Evolutionary conservation across 2,329 filamentous ascomycete species (phyloP).

Genomic region (Nemania bipapillata): DNA sequence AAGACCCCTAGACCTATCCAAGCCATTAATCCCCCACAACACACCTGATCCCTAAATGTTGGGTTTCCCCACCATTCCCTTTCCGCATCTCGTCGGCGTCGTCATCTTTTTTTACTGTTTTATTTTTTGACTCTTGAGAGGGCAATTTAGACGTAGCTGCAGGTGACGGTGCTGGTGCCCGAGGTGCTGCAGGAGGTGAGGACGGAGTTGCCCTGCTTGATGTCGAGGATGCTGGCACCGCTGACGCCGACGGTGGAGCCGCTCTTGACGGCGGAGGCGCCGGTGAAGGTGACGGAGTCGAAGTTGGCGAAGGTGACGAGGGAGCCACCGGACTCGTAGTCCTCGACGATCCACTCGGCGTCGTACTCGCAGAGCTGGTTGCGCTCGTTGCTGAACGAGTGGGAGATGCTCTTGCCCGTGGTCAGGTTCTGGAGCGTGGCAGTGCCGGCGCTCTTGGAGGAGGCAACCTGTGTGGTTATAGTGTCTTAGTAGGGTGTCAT

Average conservation of each 20-base stretch:
- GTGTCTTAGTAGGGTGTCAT: neutral
- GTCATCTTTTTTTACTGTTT: too few relatives aligned
- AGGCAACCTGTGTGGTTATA: constrained; percentile 23
- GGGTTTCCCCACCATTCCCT: neutral
- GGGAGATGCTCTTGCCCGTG: constrained; percentile 62
- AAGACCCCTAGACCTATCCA: neutral
- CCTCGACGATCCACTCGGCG: constrained; percentile 73
- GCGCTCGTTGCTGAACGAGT: constrained; percentile 60
- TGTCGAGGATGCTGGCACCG: constrained; percentile 58
- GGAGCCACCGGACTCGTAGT: constrained; percentile 56
- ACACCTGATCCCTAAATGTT: neutral
- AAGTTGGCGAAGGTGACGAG: constrained; percentile 61
- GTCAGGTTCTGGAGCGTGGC: constrained; percentile 57
- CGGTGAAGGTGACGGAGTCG: constrained; percentile 58
- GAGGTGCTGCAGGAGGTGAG: constrained; percentile 51
- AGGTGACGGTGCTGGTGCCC: constrained; percentile 46
- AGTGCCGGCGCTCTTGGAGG: constrained; percentile 35
- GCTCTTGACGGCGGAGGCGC: constrained; percentile 53
- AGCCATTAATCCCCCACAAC: neutral
- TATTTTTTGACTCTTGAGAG: too few relatives aligned
- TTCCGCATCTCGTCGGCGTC: too few relatives aligned
- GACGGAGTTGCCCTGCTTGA: constrained; percentile 56
- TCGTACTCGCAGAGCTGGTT: constrained; percentile 64
- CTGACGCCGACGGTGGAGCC: constrained; percentile 55
- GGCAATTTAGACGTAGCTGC: constrained; percentile 42